Evolutionary conservation across 768 basidiomycete genomes (phyloP).

Genomic region (Amanita pseudoporphyria): DNA sequence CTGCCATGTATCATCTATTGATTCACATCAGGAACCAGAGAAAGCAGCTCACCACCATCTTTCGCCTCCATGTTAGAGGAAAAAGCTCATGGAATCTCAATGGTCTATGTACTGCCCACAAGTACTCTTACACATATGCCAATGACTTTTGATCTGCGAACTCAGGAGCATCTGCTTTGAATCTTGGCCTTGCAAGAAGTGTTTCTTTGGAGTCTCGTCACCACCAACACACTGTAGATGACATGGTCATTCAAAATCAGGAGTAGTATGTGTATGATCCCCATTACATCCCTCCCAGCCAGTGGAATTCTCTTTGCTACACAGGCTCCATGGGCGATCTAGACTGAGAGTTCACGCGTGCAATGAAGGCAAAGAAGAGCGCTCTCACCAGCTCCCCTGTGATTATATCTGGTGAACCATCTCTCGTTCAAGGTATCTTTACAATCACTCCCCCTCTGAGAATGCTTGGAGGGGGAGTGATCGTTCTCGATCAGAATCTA

Average conservation of each 20-base stretch:
- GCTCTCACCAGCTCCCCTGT: constrained; percentile 53
- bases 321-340: constrained; percentile 75
- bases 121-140: constrained; percentile 61
- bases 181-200: constrained; percentile 22
- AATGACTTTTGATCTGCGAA: constrained; percentile 37
- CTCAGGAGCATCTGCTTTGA: not conserved
- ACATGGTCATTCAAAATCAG: constrained; percentile 55
- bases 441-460: constrained; percentile 36
- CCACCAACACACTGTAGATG: constrained; percentile 63
- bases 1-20: too few species aligned
- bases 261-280: constrained; percentile 67
- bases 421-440: constrained; percentile 28
- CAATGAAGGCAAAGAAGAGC: constrained; percentile 24
- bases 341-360: constrained; percentile 36
- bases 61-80: too few species aligned
- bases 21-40: too few species aligned
- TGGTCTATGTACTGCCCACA: constrained; percentile 71
- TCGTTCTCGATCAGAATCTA: constrained; percentile 20
- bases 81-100: constrained; percentile 58
- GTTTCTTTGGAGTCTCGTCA: constrained; percentile 47
- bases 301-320: constrained; percentile 28
- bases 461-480: constrained; percentile 23
- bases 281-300: constrained; percentile 61
- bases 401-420: constrained; percentile 64
- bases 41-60: too few species aligned